Conservation (phyloP, 495 filamentous ascomycete genomes). For the Bombardia bombarda region DNA sequence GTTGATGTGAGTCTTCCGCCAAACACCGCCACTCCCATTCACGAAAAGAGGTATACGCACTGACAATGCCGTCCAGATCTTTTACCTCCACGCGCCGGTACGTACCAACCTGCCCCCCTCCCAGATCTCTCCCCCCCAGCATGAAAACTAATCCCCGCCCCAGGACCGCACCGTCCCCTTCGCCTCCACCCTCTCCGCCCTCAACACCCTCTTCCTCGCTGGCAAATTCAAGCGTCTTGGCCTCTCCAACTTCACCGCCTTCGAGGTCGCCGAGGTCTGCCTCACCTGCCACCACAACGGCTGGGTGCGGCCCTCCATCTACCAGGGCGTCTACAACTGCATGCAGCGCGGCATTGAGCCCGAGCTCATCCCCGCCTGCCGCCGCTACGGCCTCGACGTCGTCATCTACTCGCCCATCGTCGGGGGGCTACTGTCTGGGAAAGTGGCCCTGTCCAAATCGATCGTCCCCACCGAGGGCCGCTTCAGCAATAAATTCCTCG, state of each 20-base stretch:
- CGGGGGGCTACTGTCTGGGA: constrained; percentile 69
- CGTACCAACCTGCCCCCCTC: background rate
- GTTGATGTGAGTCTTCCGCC: constrained; percentile 51
- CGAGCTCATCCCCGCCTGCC: constrained; percentile 66
- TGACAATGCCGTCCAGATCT: no score
- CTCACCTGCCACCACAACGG: constrained; percentile 62
- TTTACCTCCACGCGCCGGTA: constrained; percentile 68
- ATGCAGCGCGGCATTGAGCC: constrained; percentile 61
- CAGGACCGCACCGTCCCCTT: constrained; percentile 62
- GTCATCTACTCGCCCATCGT: constrained; percentile 75
- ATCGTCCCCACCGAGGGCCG: constrained; percentile 55
- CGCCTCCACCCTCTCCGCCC: constrained; percentile 57
- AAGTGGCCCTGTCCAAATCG: constrained; percentile 40
- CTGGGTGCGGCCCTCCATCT: constrained; percentile 57
- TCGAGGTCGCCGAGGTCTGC: constrained; percentile 76
- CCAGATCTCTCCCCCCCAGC: background rate
- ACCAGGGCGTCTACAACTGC: constrained; percentile 58
- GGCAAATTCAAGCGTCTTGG: constrained; percentile 75
- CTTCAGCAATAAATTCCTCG: constrained; percentile 42
- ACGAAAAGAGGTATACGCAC: no score
- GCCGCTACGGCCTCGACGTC: constrained; percentile 68
- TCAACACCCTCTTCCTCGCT: constrained; percentile 65
- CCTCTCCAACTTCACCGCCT: constrained; percentile 70
- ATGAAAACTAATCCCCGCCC: background rate
- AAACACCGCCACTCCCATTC: no score